Conservation (phyloP, 1,139 yeast species). For the Suhomyces terraborum region DNA sequence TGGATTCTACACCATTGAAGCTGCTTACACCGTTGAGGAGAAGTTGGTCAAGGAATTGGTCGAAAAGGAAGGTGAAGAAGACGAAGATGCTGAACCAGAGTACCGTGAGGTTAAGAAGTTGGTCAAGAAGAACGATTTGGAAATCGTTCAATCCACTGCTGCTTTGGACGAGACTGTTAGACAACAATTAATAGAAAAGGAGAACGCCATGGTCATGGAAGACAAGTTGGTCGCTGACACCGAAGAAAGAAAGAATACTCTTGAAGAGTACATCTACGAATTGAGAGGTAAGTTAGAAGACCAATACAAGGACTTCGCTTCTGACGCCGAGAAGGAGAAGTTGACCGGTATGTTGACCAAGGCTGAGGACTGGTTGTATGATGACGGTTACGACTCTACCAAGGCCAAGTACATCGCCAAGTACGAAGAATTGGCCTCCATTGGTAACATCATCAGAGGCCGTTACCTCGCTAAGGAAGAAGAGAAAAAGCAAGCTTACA, state of each 20-base stretch:
- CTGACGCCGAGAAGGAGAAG: slow-evolving; percentile 84
- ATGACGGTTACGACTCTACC: slow-evolving; percentile 93
- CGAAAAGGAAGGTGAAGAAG: slow-evolving; percentile 54
- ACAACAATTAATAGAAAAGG: slow-evolving; percentile 72
- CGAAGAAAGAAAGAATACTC: slow-evolving; percentile 97
- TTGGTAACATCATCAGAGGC: slow-evolving; percentile 94
- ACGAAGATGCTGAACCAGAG: slow-evolving; percentile 71
- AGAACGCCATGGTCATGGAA: slow-evolving; percentile 78
- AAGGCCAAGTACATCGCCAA: slow-evolving; percentile 97
- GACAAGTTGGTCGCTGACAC: slow-evolving; percentile 98
- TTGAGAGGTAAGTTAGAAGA: slow-evolving; percentile 97
- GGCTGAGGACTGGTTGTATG: slow-evolving; percentile 98
- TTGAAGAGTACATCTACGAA: slow-evolving; percentile 97
- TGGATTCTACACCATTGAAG: slow-evolving; percentile 91
- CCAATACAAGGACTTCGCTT: slow-evolving; percentile 83
- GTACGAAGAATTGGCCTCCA: slow-evolving; percentile 93
- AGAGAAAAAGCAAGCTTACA: slow-evolving; percentile 88
- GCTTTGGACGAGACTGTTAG: slow-evolving; percentile 64
- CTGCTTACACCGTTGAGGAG: slow-evolving; percentile 95
- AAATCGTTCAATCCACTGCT: slow-evolving; percentile 56
- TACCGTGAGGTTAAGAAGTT: slow-evolving; percentile 89
- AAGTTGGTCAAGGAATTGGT: slow-evolving; percentile 79
- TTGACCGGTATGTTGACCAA: slow-evolving; percentile 72
- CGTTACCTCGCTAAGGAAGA: slow-evolving; percentile 93
- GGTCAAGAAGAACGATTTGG: slow-evolving; percentile 86